These are phyloP conservation scores for Vigna angularis DNA, from an alignment of 306 rosid genomes.

Conservation along the genomic window DNA sequence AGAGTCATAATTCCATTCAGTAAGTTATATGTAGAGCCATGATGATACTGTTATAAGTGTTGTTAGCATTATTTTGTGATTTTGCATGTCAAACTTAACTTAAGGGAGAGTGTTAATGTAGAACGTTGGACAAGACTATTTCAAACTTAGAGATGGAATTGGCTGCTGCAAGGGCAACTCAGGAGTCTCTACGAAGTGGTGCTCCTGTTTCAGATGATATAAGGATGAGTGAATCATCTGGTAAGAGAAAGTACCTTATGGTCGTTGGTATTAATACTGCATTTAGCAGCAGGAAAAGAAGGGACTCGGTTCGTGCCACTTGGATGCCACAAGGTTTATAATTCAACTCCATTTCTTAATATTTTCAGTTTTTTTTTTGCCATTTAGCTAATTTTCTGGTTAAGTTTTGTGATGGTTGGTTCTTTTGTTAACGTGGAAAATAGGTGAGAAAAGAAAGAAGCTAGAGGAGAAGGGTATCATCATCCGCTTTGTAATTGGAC, in stretches of 20 bases:
- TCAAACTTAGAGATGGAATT: constrained; percentile 97
- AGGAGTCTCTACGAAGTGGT: constrained; percentile 74
- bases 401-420: constrained; percentile 50
- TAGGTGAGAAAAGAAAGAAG: constrained; percentile 92
- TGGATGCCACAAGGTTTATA: constrained; percentile 97
- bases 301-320: constrained; percentile 94
- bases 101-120: constrained; percentile 40
- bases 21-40: constrained; percentile 50
- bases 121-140: constrained; percentile 87
- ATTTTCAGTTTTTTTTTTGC: background rate
- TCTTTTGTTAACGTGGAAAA: constrained; percentile 48
- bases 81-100: constrained; percentile 25
- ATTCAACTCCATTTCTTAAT: constrained; percentile 13
- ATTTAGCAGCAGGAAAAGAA: constrained; percentile 96
- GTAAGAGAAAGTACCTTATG: constrained; percentile 83
- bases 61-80: constrained; percentile 1
- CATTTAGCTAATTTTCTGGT: constrained; percentile 7
- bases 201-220: constrained; percentile 69
- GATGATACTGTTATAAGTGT: constrained; percentile 25
- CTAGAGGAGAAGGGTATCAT: constrained; percentile 98
- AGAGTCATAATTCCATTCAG: constrained; percentile 82
- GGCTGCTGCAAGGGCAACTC: constrained; percentile 88
- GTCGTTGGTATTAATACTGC: constrained; percentile 96
- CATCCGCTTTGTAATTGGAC: constrained; percentile 93
- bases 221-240: constrained; percentile 54